Conservation (phyloP, 805 yeast genomes). For the Candida multigemmis region DNA sequence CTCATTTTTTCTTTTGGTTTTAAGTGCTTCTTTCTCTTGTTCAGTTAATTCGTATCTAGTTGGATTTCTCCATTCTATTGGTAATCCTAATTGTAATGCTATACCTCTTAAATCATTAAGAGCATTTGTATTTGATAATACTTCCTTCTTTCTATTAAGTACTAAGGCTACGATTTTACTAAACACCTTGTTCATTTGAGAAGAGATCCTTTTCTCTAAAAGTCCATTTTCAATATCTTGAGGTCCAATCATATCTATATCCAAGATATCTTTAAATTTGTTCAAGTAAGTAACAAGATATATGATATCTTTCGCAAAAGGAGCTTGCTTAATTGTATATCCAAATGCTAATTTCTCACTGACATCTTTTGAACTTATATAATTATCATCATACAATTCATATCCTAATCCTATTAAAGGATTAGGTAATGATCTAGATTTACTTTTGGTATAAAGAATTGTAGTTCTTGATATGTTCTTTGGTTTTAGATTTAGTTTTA, state of each 20-base stretch:
- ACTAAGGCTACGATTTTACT: conserved; percentile 21
- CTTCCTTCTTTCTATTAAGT: conserved; percentile 25
- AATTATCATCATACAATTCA: conserved; percentile 29
- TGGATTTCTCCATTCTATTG: conserved; percentile 27
- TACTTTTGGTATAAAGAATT: conserved; percentile 16
- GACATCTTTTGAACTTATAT: conserved; percentile 9
- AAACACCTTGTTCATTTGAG: conserved; percentile 23
- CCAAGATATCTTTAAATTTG: conserved; percentile 18
- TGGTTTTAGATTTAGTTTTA: conserved; percentile 2
- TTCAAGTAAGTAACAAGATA: conserved; percentile 21
- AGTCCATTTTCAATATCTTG: conserved; percentile 28
- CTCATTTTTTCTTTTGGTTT: conserved; percentile 4
- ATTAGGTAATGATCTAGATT: conserved; percentile 29
- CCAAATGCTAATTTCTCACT: conserved; percentile 26
- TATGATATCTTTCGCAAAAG: conserved; percentile 23
- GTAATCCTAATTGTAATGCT: conserved; percentile 19
- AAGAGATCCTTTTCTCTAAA: conserved; percentile 13
- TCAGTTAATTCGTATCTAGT: conserved; percentile 4
- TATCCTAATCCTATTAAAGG: conserved; percentile 27
- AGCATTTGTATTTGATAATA: conserved; percentile 18
- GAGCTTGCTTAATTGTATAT: conserved; percentile 11
- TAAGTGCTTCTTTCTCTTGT: conserved; percentile 1
- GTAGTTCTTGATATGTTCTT: conserved; percentile 17
- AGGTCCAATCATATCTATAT: conserved; percentile 18
- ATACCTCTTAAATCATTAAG: conserved; percentile 23